Percentiles rank a stretch among this genome's conserved stretches.
Conservation (phyloP, 257 asterid species). For the Linaria vulgaris region DNA sequence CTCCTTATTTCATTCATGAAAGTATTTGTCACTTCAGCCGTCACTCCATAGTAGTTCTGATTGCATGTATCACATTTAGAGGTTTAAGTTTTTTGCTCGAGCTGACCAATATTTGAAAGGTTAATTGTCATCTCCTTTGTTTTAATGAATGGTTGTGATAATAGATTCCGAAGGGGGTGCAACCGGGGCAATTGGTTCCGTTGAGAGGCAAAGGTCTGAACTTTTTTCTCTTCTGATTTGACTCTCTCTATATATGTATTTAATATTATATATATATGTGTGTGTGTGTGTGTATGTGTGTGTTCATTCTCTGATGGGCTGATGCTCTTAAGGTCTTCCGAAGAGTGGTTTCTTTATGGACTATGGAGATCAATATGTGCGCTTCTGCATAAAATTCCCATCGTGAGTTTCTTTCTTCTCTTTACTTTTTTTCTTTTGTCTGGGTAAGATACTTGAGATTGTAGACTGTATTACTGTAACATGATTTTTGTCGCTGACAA, state of each 20-base stretch:
- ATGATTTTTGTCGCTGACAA: conserved; percentile 1
- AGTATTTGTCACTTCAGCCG: neutral
- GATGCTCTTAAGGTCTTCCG: conserved; percentile 64
- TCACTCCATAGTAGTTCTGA: neutral
- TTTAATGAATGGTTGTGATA: conserved; percentile 29
- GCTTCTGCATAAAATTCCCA: conserved; percentile 81
- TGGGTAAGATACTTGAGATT: conserved; percentile 5
- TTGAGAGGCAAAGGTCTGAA: conserved; percentile 84
- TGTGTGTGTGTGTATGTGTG: no score
- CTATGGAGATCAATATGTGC: conserved; percentile 85
- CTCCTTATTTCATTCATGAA: conserved; percentile 7
- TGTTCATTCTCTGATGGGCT: conserved; percentile 26
- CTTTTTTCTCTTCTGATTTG: conserved; percentile 17
- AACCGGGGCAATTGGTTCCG: conserved; percentile 74
- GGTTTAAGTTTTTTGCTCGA: conserved; percentile 4
- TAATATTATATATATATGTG: no score
- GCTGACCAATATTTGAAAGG: conserved; percentile 2
- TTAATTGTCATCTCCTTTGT: conserved; percentile 19
- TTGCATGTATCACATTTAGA: conserved; percentile 10
- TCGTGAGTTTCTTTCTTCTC: conserved; percentile 51
- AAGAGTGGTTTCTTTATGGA: conserved; percentile 65
- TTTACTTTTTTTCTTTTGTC: conserved; percentile 8
- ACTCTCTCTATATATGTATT: neutral
- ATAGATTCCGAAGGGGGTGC: conserved; percentile 94
- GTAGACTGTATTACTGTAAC: neutral